These are phyloP conservation scores for Vigna angularis DNA, from an alignment of 306 rosid species.

Conservation along the genomic window DNA sequence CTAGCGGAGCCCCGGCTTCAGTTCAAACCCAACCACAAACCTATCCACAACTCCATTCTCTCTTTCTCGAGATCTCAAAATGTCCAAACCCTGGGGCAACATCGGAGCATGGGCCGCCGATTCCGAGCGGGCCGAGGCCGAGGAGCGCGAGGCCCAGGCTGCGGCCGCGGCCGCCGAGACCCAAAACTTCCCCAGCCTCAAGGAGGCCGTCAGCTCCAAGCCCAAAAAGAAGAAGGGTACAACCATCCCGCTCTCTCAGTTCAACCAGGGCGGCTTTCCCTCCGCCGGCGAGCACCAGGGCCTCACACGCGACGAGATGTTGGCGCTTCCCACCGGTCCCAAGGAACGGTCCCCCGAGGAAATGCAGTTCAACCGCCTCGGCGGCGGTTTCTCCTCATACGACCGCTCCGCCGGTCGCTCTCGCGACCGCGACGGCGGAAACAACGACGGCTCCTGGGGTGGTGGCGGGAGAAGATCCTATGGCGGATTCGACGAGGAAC, in stretches of 20 bases:
- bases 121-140: constrained; percentile 88
- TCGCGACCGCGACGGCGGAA: constrained; percentile 65
- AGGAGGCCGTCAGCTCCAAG: constrained; percentile 68
- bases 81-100: constrained; percentile 94
- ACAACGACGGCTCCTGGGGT: constrained; percentile 82
- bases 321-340: constrained; percentile 88
- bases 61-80: constrained; percentile 55
- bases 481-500: constrained; percentile 92
- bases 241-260: constrained; percentile 51
- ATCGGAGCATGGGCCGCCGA: constrained; percentile 98
- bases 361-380: constrained; percentile 67
- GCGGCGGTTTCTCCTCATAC: constrained; percentile 76
- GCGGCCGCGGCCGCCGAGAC: constrained; percentile 51
- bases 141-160: constrained; percentile 64
- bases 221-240: constrained; percentile 70
- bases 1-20: constrained; percentile 75
- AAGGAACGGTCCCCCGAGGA: constrained; percentile 82
- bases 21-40: neutral
- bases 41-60: neutral
- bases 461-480: constrained; percentile 77
- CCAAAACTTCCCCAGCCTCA: constrained; percentile 80
- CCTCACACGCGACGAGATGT: constrained; percentile 78
- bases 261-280: neutral
- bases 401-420: constrained; percentile 52
- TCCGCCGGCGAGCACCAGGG: constrained; percentile 40